Evolutionary conservation across 257 asterid genomes (phyloP).

Genomic region (Solanum rostratum): DNA sequence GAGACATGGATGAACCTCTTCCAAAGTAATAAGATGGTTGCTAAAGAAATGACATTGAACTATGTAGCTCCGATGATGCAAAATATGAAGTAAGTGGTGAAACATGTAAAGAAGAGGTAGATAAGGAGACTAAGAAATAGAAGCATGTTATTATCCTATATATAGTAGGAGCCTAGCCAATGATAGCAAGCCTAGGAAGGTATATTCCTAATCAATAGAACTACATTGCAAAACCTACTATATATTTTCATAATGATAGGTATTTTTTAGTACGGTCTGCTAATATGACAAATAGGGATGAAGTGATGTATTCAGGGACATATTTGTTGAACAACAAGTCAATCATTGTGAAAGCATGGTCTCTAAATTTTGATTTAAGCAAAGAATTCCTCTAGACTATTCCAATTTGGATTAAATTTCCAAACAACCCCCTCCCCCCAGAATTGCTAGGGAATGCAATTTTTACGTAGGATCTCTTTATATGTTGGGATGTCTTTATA

Average conservation of each 20-base stretch:
- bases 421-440: no score
- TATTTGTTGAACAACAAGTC: background rate
- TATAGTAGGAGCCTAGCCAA: background rate
- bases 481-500: no score
- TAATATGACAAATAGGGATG: background rate
- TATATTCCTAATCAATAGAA: background rate
- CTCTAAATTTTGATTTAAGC: no score
- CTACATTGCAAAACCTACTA: no score
- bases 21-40: background rate
- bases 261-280: background rate
- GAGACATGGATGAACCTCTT: background rate
- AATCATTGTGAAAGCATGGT: no score
- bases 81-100: background rate
- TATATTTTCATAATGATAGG: no score
- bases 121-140: background rate
- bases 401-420: background rate
- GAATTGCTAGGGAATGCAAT: no score
- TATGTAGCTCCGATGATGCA: background rate
- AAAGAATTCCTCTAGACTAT: background rate
- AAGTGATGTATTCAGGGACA: background rate
- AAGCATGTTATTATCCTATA: background rate
- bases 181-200: background rate
- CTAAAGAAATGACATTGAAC: background rate
- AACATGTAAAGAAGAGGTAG: background rate
- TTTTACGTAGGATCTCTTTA: no score